Conservation (phyloP, 495 filamentous ascomycete genomes). For the Staphylotrichum longicolle region DNA sequence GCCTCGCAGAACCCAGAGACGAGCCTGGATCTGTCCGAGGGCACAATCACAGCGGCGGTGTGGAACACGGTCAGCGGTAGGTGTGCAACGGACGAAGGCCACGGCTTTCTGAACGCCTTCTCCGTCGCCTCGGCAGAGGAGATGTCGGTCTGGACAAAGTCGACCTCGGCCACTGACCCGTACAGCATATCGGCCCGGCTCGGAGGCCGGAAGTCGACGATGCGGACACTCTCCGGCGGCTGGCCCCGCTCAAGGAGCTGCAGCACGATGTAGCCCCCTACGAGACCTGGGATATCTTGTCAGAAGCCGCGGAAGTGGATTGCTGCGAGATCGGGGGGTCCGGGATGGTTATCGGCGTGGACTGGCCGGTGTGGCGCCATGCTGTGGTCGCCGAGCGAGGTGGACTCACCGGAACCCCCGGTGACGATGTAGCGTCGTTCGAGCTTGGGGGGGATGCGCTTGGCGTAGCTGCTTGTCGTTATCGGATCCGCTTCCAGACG, state of each 20-base stretch:
- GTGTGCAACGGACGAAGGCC: slow-evolving; percentile 31
- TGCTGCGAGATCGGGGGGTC: background rate
- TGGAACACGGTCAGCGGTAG: slow-evolving; percentile 47
- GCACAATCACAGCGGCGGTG: slow-evolving; percentile 46
- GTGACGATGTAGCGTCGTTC: slow-evolving; percentile 56
- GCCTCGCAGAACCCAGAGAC: slow-evolving; percentile 40
- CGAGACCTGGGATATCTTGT: slow-evolving; percentile 35
- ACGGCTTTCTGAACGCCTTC: slow-evolving; percentile 39
- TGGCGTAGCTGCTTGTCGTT: slow-evolving; percentile 39
- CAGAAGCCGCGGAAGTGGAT: background rate
- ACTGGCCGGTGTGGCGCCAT: no score
- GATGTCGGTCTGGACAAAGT: slow-evolving; percentile 45
- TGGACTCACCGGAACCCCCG: slow-evolving; percentile 54
- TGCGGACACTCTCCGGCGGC: slow-evolving; percentile 40
- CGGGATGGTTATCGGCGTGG: no score
- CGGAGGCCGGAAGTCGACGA: slow-evolving; percentile 41
- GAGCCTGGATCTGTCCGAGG: slow-evolving; percentile 42
- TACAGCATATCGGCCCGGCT: slow-evolving; percentile 39
- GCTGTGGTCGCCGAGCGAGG: background rate
- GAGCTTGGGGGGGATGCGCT: slow-evolving; percentile 53
- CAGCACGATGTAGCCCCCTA: slow-evolving; percentile 45
- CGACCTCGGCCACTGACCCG: slow-evolving; percentile 32
- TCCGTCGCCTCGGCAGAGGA: slow-evolving; percentile 37
- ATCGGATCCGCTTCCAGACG: slow-evolving; percentile 42
- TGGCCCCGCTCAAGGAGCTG: slow-evolving; percentile 46